A percentile compares a stretch with the other conserved stretches of the same genome.
Conservation (phyloP, 1,139 yeast genomes). For the Magnusiomyces magnusii region DNA sequence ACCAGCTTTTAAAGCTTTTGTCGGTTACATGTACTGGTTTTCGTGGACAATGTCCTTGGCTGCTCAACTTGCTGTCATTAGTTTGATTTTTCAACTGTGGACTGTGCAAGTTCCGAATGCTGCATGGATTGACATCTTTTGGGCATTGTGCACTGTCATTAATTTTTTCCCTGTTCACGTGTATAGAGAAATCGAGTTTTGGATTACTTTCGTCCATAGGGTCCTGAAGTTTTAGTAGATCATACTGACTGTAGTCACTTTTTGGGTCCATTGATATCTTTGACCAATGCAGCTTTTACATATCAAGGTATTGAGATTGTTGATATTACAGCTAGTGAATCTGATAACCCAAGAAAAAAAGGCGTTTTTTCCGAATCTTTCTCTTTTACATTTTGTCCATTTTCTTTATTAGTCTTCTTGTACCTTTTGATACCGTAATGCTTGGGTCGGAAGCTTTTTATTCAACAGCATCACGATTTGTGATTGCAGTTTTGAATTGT, state of each 20-base stretch:
- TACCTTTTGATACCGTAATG: conserved; percentile 62
- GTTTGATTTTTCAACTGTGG: conserved; percentile 56
- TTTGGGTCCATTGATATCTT: conserved; percentile 51
- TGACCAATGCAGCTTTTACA: conserved; percentile 66
- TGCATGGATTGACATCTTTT: conserved; percentile 26
- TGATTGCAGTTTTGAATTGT: conserved; percentile 36
- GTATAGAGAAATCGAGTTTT: conserved; percentile 33
- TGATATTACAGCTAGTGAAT: conserved; percentile 71
- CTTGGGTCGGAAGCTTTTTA: conserved; percentile 60
- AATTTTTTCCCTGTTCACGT: conserved; percentile 34
- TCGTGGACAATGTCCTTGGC: conserved; percentile 59
- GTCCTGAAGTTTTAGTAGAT: conserved; percentile 44
- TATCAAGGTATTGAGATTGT: conserved; percentile 72
- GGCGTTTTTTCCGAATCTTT: conserved; percentile 72
- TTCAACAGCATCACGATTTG: conserved; percentile 62
- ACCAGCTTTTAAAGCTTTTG: conserved; percentile 56
- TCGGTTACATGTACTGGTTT: conserved; percentile 56
- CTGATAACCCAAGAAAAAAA: conserved; percentile 63
- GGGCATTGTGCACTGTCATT: conserved; percentile 26
- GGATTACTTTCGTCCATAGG: conserved; percentile 45
- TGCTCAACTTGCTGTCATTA: conserved; percentile 53
- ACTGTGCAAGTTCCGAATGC: conserved; percentile 45
- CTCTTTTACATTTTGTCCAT: conserved; percentile 61
- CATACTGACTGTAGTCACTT: conserved; percentile 45
- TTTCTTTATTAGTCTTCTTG: conserved; percentile 53